These are phyloP conservation scores for Coleophoma eucalyptorum DNA, from an alignment of 2,329 filamentous ascomycete species.

Conservation along the genomic window DNA sequence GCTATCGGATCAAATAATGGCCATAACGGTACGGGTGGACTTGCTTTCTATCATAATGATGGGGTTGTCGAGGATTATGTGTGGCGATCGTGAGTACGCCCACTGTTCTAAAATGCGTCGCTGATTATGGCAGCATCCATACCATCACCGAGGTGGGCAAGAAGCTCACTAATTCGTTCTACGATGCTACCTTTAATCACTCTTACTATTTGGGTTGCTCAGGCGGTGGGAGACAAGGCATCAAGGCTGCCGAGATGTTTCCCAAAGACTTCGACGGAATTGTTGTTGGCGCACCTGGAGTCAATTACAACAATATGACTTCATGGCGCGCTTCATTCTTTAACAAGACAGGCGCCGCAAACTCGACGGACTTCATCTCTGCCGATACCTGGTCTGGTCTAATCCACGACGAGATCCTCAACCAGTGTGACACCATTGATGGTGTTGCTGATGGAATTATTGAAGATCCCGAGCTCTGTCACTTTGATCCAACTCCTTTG, in stretches of 20 bases:
- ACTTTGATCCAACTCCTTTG: slow-evolving; percentile 19
- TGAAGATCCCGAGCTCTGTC: slow-evolving; percentile 30
- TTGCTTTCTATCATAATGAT: slow-evolving; percentile 13
- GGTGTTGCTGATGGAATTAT: slow-evolving; percentile 31
- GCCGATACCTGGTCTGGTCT: slow-evolving; percentile 6
- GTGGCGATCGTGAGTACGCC: slow-evolving; percentile 10
- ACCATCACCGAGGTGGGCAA: slow-evolving; percentile 7
- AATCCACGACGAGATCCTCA: slow-evolving; percentile 22
- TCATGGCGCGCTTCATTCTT: slow-evolving; percentile 8
- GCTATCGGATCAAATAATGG: slow-evolving; percentile 20
- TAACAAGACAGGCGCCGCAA: slow-evolving; percentile 8
- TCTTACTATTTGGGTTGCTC: slow-evolving; percentile 36
- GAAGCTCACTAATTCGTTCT: slow-evolving; percentile 25
- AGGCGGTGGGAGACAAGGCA: slow-evolving; percentile 35
- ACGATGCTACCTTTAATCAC: slow-evolving; percentile 21
- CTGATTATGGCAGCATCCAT: slow-evolving; percentile 5
- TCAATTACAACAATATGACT: slow-evolving; percentile 10
- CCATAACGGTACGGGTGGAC: slow-evolving; percentile 18
- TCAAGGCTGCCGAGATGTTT: slow-evolving; percentile 32
- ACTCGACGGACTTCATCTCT: slow-evolving; percentile 27
- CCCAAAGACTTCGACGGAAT: slow-evolving; percentile 37
- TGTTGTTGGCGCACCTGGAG: slow-evolving; percentile 32
- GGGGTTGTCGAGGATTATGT: slow-evolving; percentile 19
- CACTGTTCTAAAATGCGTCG: not conserved
- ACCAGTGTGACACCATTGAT: slow-evolving; percentile 31